phyloP scores from a whole-genome alignment of 2,329 filamentous ascomycete genomes.

The Exserohilum rostratum region DNA sequence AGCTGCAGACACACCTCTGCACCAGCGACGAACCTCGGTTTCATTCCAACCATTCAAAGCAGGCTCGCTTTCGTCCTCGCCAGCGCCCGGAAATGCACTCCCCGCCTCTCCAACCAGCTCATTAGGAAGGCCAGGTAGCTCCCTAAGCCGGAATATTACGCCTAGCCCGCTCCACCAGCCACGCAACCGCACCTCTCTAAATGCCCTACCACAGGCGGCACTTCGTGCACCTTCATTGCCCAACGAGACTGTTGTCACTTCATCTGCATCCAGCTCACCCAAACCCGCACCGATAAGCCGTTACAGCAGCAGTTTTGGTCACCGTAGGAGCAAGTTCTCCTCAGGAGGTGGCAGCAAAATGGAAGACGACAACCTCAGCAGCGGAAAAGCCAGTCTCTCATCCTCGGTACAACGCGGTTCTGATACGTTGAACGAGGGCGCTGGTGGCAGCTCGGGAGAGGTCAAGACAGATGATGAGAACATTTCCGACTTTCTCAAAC shows the following conservation, averaged over 20 bases:
- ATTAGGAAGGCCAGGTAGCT: conserved; percentile 46
- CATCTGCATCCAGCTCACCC: conserved; percentile 75
- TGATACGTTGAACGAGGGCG: conserved; percentile 73
- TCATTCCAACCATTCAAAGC: conserved; percentile 97
- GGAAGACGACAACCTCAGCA: conserved; percentile 78
- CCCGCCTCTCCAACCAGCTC: conserved; percentile 61
- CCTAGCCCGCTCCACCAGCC: conserved; percentile 54
- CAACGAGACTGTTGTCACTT: conserved; percentile 66
- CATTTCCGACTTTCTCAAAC: conserved; percentile 89
- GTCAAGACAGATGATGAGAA: conserved; percentile 86
- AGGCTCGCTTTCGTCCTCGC: conserved; percentile 90
- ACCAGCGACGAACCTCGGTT: conserved; percentile 76
- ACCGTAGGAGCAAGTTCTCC: conserved; percentile 78
- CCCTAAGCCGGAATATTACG: conserved; percentile 26
- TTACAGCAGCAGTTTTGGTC: conserved; percentile 93
- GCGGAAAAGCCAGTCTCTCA: conserved; percentile 76
- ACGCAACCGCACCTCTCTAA: conserved; percentile 74
- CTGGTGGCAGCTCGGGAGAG: conserved; percentile 67
- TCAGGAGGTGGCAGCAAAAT: conserved; percentile 73
- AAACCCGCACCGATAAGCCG: conserved; percentile 77
- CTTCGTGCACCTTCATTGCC: conserved; percentile 69
- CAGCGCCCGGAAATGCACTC: conserved; percentile 60
- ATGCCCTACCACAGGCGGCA: conserved; percentile 75
- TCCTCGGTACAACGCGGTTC: conserved; percentile 78
- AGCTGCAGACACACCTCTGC: conserved; percentile 58